A percentile compares a stretch with the other conserved stretches of the same genome.
These are phyloP conservation scores for Centrapalus pauciflorus DNA, from an alignment of 129 eudicot species.

Conservation along the genomic window DNA sequence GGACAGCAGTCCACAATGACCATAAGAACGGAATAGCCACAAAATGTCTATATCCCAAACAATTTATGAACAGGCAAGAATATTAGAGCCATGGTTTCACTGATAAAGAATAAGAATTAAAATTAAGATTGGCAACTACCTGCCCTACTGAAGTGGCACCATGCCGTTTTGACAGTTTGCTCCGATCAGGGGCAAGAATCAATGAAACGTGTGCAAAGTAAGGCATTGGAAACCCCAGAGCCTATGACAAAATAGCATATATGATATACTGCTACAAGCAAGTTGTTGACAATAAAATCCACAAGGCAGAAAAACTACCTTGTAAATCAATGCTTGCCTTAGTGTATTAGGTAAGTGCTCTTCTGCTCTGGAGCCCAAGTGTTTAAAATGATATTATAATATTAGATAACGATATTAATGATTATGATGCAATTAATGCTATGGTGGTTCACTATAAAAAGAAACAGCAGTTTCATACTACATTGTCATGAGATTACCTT, in stretches of 20 bases:
- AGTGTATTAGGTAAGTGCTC: conserved; percentile 83
- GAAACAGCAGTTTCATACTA: not conserved
- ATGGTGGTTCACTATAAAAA: not conserved
- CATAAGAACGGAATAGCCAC: not conserved
- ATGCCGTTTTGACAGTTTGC: conserved; percentile 83
- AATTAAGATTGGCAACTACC: conserved; percentile 29
- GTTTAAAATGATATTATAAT: not conserved
- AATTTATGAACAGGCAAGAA: not conserved
- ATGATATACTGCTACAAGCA: not conserved
- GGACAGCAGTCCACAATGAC: not conserved
- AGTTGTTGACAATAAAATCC: not conserved
- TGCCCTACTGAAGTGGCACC: conserved; percentile 93
- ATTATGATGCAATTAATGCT: conserved; percentile 1
- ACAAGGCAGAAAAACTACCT: conserved; percentile 32
- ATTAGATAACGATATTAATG: not conserved
- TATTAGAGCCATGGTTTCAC: not conserved
- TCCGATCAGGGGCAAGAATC: conserved; percentile 76
- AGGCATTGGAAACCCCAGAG: conserved; percentile 73
- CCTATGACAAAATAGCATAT: conserved; percentile 35
- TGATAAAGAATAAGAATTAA: not conserved
- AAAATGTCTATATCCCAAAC: not conserved
- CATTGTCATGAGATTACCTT: conserved; percentile 33
- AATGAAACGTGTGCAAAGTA: conserved; percentile 66
- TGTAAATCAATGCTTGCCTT: conserved; percentile 73
- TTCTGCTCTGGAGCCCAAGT: conserved; percentile 56